Evolutionary conservation across 805 yeast species (phyloP), one percentile per base, ranked within the genome.

Genomic region (Yarrowia keelungensis): DNA sequence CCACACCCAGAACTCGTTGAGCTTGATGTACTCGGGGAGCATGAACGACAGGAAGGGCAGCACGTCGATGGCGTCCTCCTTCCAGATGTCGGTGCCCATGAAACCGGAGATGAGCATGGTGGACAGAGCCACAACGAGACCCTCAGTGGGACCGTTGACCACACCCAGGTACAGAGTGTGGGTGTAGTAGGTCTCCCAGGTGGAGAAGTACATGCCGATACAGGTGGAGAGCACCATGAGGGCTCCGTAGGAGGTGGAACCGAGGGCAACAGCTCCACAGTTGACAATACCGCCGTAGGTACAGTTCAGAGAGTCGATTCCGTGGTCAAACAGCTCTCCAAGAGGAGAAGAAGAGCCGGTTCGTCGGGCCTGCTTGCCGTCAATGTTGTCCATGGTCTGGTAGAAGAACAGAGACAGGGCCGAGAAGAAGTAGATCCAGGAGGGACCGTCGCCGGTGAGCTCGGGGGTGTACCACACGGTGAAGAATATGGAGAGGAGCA

Each of bases 301-400:
- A 5, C 98, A 92, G 76, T 91, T 91, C 65, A 87, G 76, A 1
- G 90, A 85, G 74, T 87, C 90, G 41, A 87, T 84, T 69, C 97
- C 92, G 75, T 95, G 98, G 77, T 95, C 98, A 75, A 94, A 95
- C 70, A 95, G 82, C 78, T 94, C 98, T 43, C 99, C 98, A 72
- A 94, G 80, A 0, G 99, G 98, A 4, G 98, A 97, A 59, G 92
- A 86, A 77, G 93, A 97, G 12, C 96, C 96, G 0, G 98, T 95
- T 74, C 90, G 85, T 74, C 98, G 86, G 32, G 98, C 98, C 78
- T 94, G 99, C 74, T 91, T 87, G 8, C 98, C 98, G 79, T 94
- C 98, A 77, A 97, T 91, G 7, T 97, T 97, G 80, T 95, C 98
- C 81, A 95, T 91, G 0, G 98, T 94, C 77, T 95, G 98, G 79